phyloP scores from a whole-genome alignment of 2,329 filamentous ascomycete species.

The Aspergillus hortae region DNA sequence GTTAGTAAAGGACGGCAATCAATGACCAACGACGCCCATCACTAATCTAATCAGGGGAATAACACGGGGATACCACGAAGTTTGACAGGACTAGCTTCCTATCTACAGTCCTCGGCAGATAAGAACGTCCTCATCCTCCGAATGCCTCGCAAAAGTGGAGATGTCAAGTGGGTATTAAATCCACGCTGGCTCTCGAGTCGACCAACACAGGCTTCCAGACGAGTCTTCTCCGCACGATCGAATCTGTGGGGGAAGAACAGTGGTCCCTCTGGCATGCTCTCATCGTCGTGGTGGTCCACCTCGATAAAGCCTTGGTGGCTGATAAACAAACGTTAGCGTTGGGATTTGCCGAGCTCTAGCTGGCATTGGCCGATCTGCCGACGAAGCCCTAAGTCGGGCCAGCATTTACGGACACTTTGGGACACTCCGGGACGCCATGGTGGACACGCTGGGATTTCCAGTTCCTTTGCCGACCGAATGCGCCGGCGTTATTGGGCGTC shows the following conservation, averaged over 20 bases:
- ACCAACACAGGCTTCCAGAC: slow-evolving; percentile 1
- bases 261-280: neutral
- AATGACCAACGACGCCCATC: slow-evolving; percentile 2
- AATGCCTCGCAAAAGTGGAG: neutral
- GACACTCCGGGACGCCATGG: neutral
- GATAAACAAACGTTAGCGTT: slow-evolving; percentile 4
- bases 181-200: neutral
- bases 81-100: neutral
- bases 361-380: slow-evolving; percentile 11
- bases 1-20: neutral
- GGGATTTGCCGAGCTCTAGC: slow-evolving; percentile 8
- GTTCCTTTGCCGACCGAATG: neutral
- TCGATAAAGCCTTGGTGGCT: neutral
- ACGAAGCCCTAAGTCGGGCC: slow-evolving; percentile 3
- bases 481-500: neutral
- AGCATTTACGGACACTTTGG: neutral
- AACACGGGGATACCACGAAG: neutral
- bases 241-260: slow-evolving; percentile 18
- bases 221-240: slow-evolving; percentile 14
- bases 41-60: neutral
- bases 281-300: neutral
- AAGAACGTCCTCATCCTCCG: neutral
- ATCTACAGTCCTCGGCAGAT: slow-evolving; percentile 6
- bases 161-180: slow-evolving; percentile 3
- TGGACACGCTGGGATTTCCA: neutral